A percentile compares a stretch with the other conserved stretches of the same genome.
These are phyloP conservation scores for Vigna trinervia DNA, from an alignment of 306 rosid species.

Conservation along the genomic window DNA sequence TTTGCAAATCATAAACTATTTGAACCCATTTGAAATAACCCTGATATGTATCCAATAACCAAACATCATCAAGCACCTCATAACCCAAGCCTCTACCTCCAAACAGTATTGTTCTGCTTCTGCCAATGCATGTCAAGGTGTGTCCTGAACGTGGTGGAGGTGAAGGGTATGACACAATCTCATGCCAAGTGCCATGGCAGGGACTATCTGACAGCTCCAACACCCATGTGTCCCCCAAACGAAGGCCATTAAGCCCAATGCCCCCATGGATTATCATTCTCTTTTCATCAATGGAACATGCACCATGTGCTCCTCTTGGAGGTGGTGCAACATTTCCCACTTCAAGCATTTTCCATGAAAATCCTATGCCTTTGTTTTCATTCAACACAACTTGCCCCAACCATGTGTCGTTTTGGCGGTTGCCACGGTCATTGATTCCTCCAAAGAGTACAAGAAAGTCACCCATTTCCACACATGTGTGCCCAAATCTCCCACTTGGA, in stretches of 20 bases:
- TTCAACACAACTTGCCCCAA: constrained; percentile 66
- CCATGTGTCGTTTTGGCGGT: constrained; percentile 93
- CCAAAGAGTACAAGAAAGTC: constrained; percentile 84
- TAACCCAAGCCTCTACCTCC: constrained; percentile 91
- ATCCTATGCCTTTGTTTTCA: constrained; percentile 56
- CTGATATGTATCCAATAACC: constrained; percentile 69
- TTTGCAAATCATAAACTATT: constrained; percentile 61
- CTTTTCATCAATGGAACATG: constrained; percentile 68
- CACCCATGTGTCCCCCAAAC: constrained; percentile 88
- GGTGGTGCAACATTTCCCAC: constrained; percentile 71
- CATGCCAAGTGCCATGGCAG: constrained; percentile 70
- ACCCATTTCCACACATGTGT: constrained; percentile 70
- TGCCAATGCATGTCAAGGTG: constrained; percentile 75
- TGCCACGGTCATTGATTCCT: constrained; percentile 89
- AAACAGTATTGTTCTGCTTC: constrained; percentile 63
- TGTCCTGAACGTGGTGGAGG: constrained; percentile 98
- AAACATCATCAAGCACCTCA: constrained; percentile 83
- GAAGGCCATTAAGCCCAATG: constrained; percentile 69
- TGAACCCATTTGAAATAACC: constrained; percentile 68
- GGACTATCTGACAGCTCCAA: constrained; percentile 73
- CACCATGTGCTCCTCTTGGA: constrained; percentile 88
- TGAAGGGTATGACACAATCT: constrained; percentile 63
- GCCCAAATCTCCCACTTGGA: constrained; percentile 98
- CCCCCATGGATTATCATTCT: constrained; percentile 94
- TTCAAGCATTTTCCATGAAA: constrained; percentile 77